These are phyloP conservation scores for Cyphellophora attinorum DNA, from an alignment of 2,329 filamentous ascomycete species.

Conservation along the genomic window DNA sequence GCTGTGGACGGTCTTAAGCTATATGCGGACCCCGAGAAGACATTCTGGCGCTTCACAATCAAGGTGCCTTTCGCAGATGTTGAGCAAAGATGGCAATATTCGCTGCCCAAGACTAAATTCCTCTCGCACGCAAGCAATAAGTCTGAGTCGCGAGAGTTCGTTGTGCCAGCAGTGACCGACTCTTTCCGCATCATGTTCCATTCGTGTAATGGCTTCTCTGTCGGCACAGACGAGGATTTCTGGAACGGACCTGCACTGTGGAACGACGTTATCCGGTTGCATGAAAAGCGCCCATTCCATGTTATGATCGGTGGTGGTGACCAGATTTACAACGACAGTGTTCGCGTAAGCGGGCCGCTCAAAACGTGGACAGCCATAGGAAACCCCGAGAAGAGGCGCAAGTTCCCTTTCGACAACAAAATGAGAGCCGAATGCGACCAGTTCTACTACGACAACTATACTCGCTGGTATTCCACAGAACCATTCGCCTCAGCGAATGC, in stretches of 20 bases:
- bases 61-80: conserved; percentile 58
- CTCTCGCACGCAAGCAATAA: conserved; percentile 41
- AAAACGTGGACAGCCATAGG: conserved; percentile 52
- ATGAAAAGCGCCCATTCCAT: conserved; percentile 51
- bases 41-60: conserved; percentile 51
- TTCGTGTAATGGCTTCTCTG: conserved; percentile 60
- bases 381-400: conserved; percentile 51
- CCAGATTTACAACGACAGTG: conserved; percentile 69
- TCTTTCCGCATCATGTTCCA: conserved; percentile 64
- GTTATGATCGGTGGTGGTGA: conserved; percentile 84
- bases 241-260: conserved; percentile 53
- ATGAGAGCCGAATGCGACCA: conserved; percentile 51
- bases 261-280: conserved; percentile 55
- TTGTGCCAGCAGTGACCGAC: conserved; percentile 48
- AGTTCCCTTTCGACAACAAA: conserved; percentile 56
- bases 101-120: conserved; percentile 57
- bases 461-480: conserved; percentile 60
- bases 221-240: conserved; percentile 53
- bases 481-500: conserved; percentile 50
- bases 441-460: conserved; percentile 54
- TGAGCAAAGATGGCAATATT: conserved; percentile 73
- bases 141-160: conserved; percentile 40
- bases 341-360: conserved; percentile 75
- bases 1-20: conserved; percentile 42
- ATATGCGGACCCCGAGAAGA: conserved; percentile 49